These are phyloP conservation scores for Microdochium paspali DNA, from an alignment of 2,329 filamentous ascomycete species.

Conservation along the genomic window DNA sequence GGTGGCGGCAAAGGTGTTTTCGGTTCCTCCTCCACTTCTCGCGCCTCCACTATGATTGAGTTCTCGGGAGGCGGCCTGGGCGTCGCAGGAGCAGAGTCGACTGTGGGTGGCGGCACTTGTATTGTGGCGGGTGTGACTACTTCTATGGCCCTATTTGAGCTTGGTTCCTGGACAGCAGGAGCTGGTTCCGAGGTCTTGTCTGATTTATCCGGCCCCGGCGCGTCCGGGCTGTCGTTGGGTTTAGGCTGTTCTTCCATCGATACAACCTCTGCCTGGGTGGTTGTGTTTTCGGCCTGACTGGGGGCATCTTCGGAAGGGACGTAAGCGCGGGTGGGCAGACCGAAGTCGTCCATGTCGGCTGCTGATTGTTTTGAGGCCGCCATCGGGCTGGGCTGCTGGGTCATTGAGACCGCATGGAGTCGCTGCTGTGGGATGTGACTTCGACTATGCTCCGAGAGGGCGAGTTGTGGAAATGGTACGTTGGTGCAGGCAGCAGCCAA, in stretches of 20 bases:
- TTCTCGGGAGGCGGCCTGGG: slow-evolving; percentile 5
- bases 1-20: slow-evolving; percentile 12
- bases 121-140: not conserved
- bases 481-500: not conserved
- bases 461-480: not conserved
- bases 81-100: not conserved
- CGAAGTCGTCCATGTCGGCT: slow-evolving; percentile 64
- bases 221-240: slow-evolving; percentile 12
- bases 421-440: slow-evolving; percentile 9
- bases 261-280: slow-evolving; percentile 2
- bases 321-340: slow-evolving; percentile 51
- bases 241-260: not conserved
- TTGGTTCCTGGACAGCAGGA: slow-evolving; percentile 21
- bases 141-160: slow-evolving; percentile 15
- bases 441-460: not conserved
- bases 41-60: slow-evolving; percentile 1
- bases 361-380: slow-evolving; percentile 18
- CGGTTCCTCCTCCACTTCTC: slow-evolving; percentile 9
- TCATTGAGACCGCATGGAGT: slow-evolving; percentile 19
- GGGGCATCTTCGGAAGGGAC: slow-evolving; percentile 17
- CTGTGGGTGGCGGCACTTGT: not conserved
- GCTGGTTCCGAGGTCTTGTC: slow-evolving; percentile 14
- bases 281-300: slow-evolving; percentile 4
- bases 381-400: slow-evolving; percentile 16
- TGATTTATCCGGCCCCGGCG: slow-evolving; percentile 2